Base-by-base conservation (phyloP, 768 basidiomycete species). In the Leccinellum rugosiceps region DNA sequence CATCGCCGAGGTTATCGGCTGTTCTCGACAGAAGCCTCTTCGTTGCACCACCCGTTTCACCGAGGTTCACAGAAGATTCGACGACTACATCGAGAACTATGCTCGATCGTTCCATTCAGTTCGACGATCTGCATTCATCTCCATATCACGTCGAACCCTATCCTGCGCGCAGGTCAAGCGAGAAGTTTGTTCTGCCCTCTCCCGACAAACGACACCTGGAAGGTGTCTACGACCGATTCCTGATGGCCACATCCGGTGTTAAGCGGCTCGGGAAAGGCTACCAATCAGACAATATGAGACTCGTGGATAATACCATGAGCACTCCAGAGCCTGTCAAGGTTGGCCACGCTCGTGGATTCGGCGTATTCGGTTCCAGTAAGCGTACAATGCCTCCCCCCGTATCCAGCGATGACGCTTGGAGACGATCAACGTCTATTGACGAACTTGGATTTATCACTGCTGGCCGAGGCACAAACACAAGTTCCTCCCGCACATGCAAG, bases 241-340 rank as follows among this genome's bases (percentile, higher is more conserved):
- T 92, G 28, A 88, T 91, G 87, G 86, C 89, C 11, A 89, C 88
- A 1, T 82, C 85, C 2, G 87, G 87, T 26, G 90, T 93, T 41
- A 91, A 86, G 66, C 87, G 90, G 28, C 74, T 88, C 8, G 91
- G 91, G 4, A 85, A 83, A 65, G 90, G 91, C 7, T 92, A 92
- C 63, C 88, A 92, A 70, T 91, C 88, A 2, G 83, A 89, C 52
- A 82, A 81, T 60, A 54, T 73, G 52, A 79, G 76, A 23, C 77
- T 83, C 3, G 65, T 78, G 41, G 70, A 70, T 6, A 76, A 77
- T 58, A 63, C 56, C 15, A 3, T 64, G 65, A 57, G 57, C 44
- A 56, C 63, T 17, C 19, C 57, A 21, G 73, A 73, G 17, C 57
- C 61, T 25, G 35, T 28, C 48, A 72, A 62, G 56, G 26, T 52